These are phyloP conservation scores for Psidium guajava DNA, from an alignment of 345 rosid species.

Conservation along the genomic window DNA sequence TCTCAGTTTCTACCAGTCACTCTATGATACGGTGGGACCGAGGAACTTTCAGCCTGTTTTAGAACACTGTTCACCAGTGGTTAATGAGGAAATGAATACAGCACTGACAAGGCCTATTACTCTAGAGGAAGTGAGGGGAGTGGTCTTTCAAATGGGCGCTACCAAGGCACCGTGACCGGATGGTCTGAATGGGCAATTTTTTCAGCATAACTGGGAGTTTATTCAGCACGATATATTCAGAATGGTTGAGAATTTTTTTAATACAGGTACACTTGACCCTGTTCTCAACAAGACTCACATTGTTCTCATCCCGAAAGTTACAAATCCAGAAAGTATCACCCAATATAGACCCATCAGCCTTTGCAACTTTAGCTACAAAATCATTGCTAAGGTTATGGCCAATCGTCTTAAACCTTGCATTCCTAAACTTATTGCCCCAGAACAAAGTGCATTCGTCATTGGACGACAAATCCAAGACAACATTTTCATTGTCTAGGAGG, in stretches of 20 bases:
- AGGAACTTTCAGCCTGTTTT: not conserved
- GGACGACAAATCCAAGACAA: not conserved
- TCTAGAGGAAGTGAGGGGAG: not conserved
- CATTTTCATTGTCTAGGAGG: not conserved
- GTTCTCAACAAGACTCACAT: not conserved
- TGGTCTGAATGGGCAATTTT: not conserved
- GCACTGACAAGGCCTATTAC: not conserved
- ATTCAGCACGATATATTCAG: not conserved
- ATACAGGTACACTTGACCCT: not conserved
- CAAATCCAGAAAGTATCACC: no score
- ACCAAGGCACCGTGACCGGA: not conserved
- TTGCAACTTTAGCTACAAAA: not conserved
- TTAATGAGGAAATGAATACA: not conserved
- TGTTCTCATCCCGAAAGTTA: not conserved
- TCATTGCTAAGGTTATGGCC: not conserved
- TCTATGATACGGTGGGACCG: not conserved
- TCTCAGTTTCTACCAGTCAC: not conserved
- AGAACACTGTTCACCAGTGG: not conserved
- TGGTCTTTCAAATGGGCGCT: not conserved
- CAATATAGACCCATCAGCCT: not conserved
- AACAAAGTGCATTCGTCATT: not conserved
- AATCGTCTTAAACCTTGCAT: not conserved
- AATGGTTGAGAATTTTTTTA: not conserved
- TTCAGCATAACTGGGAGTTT: not conserved
- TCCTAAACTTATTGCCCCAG: fast-evolving